phyloP scores from a whole-genome alignment of 306 rosid species.

The Trifolium dubium region DNA sequence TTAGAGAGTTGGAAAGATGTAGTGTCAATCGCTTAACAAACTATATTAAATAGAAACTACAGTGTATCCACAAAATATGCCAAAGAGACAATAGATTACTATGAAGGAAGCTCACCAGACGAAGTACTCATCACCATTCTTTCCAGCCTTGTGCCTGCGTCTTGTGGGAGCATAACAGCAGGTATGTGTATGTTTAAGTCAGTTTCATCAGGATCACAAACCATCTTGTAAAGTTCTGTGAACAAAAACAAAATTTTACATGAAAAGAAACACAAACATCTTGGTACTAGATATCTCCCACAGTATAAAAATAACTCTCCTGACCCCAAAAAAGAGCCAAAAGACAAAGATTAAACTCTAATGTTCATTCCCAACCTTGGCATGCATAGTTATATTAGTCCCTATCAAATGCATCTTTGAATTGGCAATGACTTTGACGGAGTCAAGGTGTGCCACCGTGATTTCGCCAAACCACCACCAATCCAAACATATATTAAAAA shows the following conservation, averaged over 20 bases:
- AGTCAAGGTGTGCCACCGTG: no score
- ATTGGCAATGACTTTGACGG: no score
- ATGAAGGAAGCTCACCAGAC: constrained; percentile 52
- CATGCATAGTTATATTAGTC: not conserved
- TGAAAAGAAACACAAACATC: constrained; percentile 25
- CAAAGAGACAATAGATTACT: not conserved
- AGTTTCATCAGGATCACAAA: constrained; percentile 83
- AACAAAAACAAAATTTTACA: constrained; percentile 35
- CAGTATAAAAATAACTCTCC: not conserved
- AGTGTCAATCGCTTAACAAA: not conserved
- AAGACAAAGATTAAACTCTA: not conserved
- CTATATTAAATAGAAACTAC: constrained; percentile 11
- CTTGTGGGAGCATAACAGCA: constrained; percentile 89
- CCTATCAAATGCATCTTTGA: no score
- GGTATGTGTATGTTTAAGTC: constrained; percentile 84
- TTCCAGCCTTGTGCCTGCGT: constrained; percentile 85
- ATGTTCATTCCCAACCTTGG: not conserved
- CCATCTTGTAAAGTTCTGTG: constrained; percentile 98
- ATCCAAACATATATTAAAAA: not conserved
- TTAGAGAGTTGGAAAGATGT: not conserved
- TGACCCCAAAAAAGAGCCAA: not conserved
- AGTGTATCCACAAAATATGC: constrained; percentile 30
- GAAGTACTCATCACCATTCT: constrained; percentile 64
- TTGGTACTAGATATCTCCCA: constrained; percentile 1
- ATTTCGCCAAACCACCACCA: no score